These are phyloP conservation scores for Sphaerobolus stellatus DNA, from an alignment of 1,284 basidiomycete species.

Conservation along the genomic window DNA sequence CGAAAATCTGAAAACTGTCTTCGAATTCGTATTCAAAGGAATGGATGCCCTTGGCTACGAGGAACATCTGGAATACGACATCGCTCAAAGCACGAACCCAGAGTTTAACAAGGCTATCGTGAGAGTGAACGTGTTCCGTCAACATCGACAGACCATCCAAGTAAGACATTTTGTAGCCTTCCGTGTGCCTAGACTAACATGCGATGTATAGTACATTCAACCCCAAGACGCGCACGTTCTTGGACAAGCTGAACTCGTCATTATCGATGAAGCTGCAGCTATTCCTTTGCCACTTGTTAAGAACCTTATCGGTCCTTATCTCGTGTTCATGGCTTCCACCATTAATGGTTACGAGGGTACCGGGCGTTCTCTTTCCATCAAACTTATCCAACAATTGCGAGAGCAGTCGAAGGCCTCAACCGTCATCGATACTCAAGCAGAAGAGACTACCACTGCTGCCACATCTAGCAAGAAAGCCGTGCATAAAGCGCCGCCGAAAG, in stretches of 20 bases:
- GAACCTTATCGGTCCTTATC: constrained; percentile 94
- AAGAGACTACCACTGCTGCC: constrained; percentile 34
- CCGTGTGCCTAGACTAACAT: constrained; percentile 10
- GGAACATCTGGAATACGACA: constrained; percentile 97
- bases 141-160: constrained; percentile 93
- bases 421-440: constrained; percentile 39
- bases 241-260: constrained; percentile 95
- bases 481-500: constrained; percentile 60
- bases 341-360: constrained; percentile 99
- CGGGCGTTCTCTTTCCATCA: constrained; percentile 94
- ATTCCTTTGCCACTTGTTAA: constrained; percentile 95
- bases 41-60: constrained; percentile 95
- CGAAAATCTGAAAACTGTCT: constrained; percentile 97
- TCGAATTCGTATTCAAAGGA: constrained; percentile 98
- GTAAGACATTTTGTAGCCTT: constrained; percentile 41
- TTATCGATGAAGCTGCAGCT: constrained; percentile 98
- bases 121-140: constrained; percentile 91
- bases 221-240: constrained; percentile 97
- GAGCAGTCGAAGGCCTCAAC: constrained; percentile 76
- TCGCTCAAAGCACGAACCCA: constrained; percentile 90
- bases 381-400: constrained; percentile 95
- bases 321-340: constrained; percentile 97
- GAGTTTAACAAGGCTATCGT: constrained; percentile 97
- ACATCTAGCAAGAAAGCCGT: constrained; percentile 51
- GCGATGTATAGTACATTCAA: constrained; percentile 79